phyloP scores from a whole-genome alignment of 2,329 filamentous ascomycete species.

The Cercospora sesami region DNA sequence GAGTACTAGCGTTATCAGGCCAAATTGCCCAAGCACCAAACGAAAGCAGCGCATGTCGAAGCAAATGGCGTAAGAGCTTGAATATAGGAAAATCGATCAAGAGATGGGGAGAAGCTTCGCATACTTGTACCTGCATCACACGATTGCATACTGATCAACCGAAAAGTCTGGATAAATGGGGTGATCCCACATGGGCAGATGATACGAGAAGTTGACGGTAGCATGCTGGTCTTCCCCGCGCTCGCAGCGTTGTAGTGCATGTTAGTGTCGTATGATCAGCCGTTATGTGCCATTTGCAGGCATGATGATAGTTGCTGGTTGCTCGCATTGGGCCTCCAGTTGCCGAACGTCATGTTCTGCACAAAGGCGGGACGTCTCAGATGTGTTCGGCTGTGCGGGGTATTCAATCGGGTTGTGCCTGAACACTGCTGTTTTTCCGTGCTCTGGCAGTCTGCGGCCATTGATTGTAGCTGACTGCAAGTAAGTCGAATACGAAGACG shows the following conservation, averaged over 20 bases:
- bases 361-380: not conserved
- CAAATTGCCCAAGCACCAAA: slow-evolving; percentile 9
- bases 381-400: not conserved
- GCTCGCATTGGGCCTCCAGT: not conserved
- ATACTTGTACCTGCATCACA: slow-evolving; percentile 26
- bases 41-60: not conserved
- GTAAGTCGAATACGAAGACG: too few relatives aligned
- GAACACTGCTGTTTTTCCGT: not conserved
- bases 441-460: not conserved
- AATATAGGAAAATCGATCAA: not conserved
- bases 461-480: not conserved
- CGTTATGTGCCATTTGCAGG: not conserved
- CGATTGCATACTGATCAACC: not conserved
- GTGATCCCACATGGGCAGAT: not conserved
- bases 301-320: not conserved
- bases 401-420: not conserved
- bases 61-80: not conserved
- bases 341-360: not conserved
- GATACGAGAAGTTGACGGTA: not conserved
- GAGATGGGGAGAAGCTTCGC: not conserved
- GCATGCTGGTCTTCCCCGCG: slow-evolving; percentile 6
- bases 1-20: slow-evolving; percentile 21
- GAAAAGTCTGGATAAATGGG: not conserved
- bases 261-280: not conserved
- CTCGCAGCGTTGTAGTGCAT: slow-evolving; percentile 4